Percentiles rank a stretch among this genome's conserved stretches.
These are phyloP conservation scores for Firmiana major DNA, from an alignment of 345 rosid genomes.

Conservation along the genomic window DNA sequence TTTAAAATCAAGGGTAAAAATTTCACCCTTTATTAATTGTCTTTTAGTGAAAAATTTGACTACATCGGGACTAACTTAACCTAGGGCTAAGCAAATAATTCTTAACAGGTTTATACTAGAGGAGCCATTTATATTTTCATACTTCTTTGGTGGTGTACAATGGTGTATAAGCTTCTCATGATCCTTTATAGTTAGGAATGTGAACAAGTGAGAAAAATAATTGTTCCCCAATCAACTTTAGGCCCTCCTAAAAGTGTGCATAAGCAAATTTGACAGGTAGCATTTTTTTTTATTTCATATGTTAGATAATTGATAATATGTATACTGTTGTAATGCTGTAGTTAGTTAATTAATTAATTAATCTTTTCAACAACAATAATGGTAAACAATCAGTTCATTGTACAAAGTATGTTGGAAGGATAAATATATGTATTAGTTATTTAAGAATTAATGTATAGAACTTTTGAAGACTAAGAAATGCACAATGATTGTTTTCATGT, in stretches of 20 bases:
- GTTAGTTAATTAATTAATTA: not conserved
- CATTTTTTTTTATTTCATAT: not conserved
- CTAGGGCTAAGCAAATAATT: too few species aligned
- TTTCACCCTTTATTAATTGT: too few species aligned
- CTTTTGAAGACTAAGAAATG: constrained; percentile 13
- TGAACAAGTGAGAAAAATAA: not conserved
- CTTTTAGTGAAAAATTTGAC: too few species aligned
- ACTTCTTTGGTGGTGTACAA: too few species aligned
- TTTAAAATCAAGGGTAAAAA: too few species aligned
- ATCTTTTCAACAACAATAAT: not conserved
- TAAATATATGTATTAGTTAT: constrained; percentile 8
- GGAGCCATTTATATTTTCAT: too few species aligned
- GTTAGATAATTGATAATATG: not conserved
- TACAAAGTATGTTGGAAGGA: not conserved
- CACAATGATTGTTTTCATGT: constrained; percentile 6
- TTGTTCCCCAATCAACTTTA: not conserved
- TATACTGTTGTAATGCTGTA: not conserved
- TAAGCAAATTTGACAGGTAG: not conserved
- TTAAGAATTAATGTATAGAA: not conserved
- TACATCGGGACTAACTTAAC: too few species aligned
- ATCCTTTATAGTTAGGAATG: not conserved
- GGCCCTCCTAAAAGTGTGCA: not conserved
- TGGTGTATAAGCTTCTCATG: not conserved
- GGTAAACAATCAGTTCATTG: too few species aligned
- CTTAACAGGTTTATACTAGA: too few species aligned